A percentile compares a stretch with the other conserved stretches of the same genome.
Evolutionary conservation across 441 rosid species (phyloP).

Genomic region (Euphorbia neoarborescens): DNA sequence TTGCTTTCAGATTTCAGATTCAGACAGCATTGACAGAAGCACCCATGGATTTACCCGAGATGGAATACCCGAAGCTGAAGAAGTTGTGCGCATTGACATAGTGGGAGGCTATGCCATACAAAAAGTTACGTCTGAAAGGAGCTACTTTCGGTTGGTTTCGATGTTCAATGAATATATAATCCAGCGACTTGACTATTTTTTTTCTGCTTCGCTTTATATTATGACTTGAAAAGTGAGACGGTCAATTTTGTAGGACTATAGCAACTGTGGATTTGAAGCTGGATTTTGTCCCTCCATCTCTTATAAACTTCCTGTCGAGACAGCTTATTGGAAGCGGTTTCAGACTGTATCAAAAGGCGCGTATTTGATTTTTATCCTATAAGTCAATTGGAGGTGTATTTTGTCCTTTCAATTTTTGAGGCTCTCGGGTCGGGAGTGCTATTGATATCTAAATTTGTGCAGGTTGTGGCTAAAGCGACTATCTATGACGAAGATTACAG

Average conservation of each 20-base stretch:
- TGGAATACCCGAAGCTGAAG: conserved; percentile 50
- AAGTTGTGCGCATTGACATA: conserved; percentile 66
- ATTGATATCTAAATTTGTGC: conserved; percentile 21
- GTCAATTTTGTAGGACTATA: conserved; percentile 52
- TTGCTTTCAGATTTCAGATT: conserved; percentile 55
- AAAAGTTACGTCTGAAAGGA: conserved; percentile 61
- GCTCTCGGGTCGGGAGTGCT: too few species aligned
- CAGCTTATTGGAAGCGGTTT: conserved; percentile 88
- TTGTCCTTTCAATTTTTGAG: conserved; percentile 7
- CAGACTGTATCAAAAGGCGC: conserved; percentile 76
- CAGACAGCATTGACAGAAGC: conserved; percentile 43
- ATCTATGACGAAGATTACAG: conserved; percentile 48
- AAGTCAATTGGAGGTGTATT: not conserved
- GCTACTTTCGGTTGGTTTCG: conserved; percentile 69
- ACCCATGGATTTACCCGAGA: conserved; percentile 51
- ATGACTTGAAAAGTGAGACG: conserved; percentile 3
- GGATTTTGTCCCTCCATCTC: conserved; percentile 77
- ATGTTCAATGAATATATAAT: not conserved
- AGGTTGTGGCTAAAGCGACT: conserved; percentile 60
- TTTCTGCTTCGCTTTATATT: conserved; percentile 3
- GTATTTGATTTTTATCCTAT: too few species aligned
- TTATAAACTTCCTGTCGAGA: conserved; percentile 77
- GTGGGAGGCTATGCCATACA: conserved; percentile 89
- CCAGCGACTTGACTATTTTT: not conserved
- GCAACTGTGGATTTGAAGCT: conserved; percentile 71